Percentiles rank a stretch among this genome's conserved stretches.
phyloP scores from a whole-genome alignment of 495 filamentous ascomycete genomes.

The Penicillium chermesinum region DNA sequence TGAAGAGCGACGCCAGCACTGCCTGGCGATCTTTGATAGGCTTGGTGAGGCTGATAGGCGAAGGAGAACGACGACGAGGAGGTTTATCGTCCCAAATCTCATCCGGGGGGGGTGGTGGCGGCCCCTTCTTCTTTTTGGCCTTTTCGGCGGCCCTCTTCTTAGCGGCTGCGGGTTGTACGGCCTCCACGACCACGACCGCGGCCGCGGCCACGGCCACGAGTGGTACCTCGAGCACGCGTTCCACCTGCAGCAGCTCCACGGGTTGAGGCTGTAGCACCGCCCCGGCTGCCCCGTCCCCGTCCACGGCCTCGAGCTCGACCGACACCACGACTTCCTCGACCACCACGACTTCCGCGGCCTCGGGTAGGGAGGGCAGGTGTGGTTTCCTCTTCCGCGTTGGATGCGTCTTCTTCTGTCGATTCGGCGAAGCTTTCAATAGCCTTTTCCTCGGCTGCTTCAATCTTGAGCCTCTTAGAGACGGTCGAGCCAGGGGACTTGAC shows the following conservation, averaged over 20 bases:
- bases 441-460: slow-evolving; percentile 20
- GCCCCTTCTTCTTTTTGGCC: too few species aligned
- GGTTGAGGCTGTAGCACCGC: slow-evolving; percentile 16
- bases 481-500: slow-evolving; percentile 9
- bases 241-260: slow-evolving; percentile 16
- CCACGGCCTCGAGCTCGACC: slow-evolving; percentile 29
- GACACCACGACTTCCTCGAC: slow-evolving; percentile 31
- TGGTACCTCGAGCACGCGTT: slow-evolving; percentile 25
- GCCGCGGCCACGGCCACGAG: slow-evolving; percentile 13
- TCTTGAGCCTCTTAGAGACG: slow-evolving; percentile 27
- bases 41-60: slow-evolving; percentile 30
- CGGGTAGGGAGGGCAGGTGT: neutral
- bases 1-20: slow-evolving; percentile 39
- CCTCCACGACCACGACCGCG: neutral
- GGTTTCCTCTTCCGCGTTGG: too few species aligned
- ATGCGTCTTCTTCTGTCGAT: too few species aligned
- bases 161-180: neutral
- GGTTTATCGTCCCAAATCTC: slow-evolving; percentile 28
- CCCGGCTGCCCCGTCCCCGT: slow-evolving; percentile 34
- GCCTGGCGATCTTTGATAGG: slow-evolving; percentile 39
- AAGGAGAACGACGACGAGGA: slow-evolving; percentile 33
- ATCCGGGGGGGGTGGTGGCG: too few species aligned
- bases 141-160: neutral
- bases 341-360: slow-evolving; percentile 14
- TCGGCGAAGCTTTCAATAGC: slow-evolving; percentile 16